A percentile compares a stretch with the other conserved stretches of the same genome.
Evolutionary conservation across 1,284 basidiomycete genomes (phyloP).

Genomic region (Ceratobasidium sp.): DNA sequence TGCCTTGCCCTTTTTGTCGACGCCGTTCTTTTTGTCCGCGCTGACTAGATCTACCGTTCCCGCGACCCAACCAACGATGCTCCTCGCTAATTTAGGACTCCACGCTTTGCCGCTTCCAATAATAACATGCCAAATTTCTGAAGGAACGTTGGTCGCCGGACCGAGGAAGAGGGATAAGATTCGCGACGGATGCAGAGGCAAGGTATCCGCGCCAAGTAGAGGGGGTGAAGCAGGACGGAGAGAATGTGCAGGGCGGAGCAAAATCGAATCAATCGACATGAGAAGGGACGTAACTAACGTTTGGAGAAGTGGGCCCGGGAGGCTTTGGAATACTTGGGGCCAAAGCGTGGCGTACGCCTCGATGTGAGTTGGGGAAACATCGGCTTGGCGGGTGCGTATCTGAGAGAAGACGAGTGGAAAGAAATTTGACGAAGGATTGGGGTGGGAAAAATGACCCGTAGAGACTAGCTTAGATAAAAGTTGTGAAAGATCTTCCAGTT

Average conservation of each 20-base stretch:
- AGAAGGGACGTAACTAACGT: slow-evolving; percentile 69
- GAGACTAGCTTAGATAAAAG: slow-evolving; percentile 60
- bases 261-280: slow-evolving; percentile 64
- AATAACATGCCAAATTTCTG: slow-evolving; percentile 63
- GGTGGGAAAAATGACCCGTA: slow-evolving; percentile 69
- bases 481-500: slow-evolving; percentile 55
- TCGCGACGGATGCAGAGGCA: slow-evolving; percentile 62
- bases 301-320: slow-evolving; percentile 66
- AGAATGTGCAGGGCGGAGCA: slow-evolving; percentile 55
- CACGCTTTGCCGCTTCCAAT: slow-evolving; percentile 64
- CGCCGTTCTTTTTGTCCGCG: slow-evolving; percentile 67
- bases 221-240: no score
- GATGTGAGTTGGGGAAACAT: slow-evolving; percentile 54
- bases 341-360: slow-evolving; percentile 66
- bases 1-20: slow-evolving; percentile 61
- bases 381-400: slow-evolving; percentile 46
- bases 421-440: slow-evolving; percentile 55
- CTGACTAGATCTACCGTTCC: slow-evolving; percentile 58
- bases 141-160: slow-evolving; percentile 57
- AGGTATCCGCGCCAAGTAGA: slow-evolving; percentile 55
- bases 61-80: slow-evolving; percentile 70
- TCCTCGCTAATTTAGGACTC: slow-evolving; percentile 66
- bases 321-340: slow-evolving; percentile 59
- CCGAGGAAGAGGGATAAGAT: slow-evolving; percentile 66
- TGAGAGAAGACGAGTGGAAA: slow-evolving; percentile 74